These are phyloP conservation scores for Chloris gayana DNA, from an alignment of 176 grass and related monocot species.

Conservation along the genomic window DNA sequence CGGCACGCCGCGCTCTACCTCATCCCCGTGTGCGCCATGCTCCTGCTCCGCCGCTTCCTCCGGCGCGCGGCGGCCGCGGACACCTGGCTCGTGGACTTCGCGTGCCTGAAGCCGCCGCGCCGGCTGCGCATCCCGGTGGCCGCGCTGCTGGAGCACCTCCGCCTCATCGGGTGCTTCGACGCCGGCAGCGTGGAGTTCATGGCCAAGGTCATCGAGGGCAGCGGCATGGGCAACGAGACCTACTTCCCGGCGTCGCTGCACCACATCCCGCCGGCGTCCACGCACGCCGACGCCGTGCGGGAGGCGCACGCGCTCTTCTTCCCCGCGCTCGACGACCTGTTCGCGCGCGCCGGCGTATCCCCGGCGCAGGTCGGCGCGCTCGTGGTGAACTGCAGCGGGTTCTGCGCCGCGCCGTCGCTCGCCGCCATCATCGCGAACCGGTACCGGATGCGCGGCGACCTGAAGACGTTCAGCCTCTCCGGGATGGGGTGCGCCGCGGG, in stretches of 20 bases:
- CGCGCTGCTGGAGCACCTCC: slow-evolving; percentile 49
- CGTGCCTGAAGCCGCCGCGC: too few relatives aligned
- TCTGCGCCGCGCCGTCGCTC: slow-evolving; percentile 64
- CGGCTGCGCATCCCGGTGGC: slow-evolving; percentile 43
- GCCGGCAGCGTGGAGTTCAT: slow-evolving; percentile 67
- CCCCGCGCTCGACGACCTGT: slow-evolving; percentile 55
- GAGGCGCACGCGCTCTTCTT: slow-evolving; percentile 62
- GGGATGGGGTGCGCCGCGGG: slow-evolving; percentile 88
- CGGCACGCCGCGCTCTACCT: slow-evolving; percentile 26
- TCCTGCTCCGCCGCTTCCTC: slow-evolving; percentile 29
- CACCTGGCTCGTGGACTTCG: slow-evolving; percentile 4
- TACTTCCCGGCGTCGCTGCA: slow-evolving; percentile 62
- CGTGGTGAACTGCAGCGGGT: slow-evolving; percentile 66
- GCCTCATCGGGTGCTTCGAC: slow-evolving; percentile 68
- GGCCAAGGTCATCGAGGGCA: slow-evolving; percentile 48
- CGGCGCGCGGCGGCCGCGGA: neutral
- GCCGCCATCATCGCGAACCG: slow-evolving; percentile 42
- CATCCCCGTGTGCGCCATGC: slow-evolving; percentile 43
- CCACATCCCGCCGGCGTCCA: slow-evolving; percentile 48
- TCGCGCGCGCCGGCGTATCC: slow-evolving; percentile 44
- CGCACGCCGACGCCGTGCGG: slow-evolving; percentile 39
- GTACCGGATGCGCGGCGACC: slow-evolving; percentile 56
- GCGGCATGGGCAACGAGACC: slow-evolving; percentile 82
- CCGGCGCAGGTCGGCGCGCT: slow-evolving; percentile 56
- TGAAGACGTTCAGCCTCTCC: slow-evolving; percentile 61